Base-by-base conservation (phyloP, 1,139 yeast species). In the Diutina scorzettiae region DNA sequence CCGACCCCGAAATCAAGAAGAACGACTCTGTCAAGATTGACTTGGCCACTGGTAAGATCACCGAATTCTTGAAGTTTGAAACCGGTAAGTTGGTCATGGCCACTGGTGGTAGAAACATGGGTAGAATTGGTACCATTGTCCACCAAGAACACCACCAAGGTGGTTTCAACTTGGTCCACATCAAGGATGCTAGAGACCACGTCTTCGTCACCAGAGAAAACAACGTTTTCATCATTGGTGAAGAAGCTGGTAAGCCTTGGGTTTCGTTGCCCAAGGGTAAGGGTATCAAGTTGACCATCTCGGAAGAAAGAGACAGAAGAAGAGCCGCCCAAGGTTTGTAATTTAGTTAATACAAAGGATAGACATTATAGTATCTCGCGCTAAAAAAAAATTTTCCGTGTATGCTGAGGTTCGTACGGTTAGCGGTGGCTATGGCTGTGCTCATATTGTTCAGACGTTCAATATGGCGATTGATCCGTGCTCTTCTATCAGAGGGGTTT, bases 61-160 rank as follows among this genome's bases (percentile, higher is more conserved):
- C 83, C 51, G 94, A 86, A 58, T 85, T 71, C 76, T 79, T 89
- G 74, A 85, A 86, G 74, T 89, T 89, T 67, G 96, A 86, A 69
- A 78, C 91, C 61, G 97, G 97, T 71, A 85, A 78, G 72, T 76
- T 86, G 66, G 96, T 82, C 56, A 89, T 87, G 93, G 93, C 84
- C 69, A 89, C 97, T 56, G 97, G 97, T 76, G 97, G 97, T 76
- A 91, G 96, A 75, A 87, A 86, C 83, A 81, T 89, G 94, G 98
- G 98, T 69, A 84, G 98, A 76, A 89, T 87, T 67, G 98, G 98
- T 83, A 87, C 85, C 58, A 87, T 89, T 68, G 78, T 82, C 59
- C 96, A 89, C 93, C 83, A 94, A 75, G 98, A 89, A 77, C 86
- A 84, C 76, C 98, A 89, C 80, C 96, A 89, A 70, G 98, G 98